Base-by-base conservation (phyloP, 2,329 filamentous ascomycete species). In the Paracamarosporium sp. region DNA sequence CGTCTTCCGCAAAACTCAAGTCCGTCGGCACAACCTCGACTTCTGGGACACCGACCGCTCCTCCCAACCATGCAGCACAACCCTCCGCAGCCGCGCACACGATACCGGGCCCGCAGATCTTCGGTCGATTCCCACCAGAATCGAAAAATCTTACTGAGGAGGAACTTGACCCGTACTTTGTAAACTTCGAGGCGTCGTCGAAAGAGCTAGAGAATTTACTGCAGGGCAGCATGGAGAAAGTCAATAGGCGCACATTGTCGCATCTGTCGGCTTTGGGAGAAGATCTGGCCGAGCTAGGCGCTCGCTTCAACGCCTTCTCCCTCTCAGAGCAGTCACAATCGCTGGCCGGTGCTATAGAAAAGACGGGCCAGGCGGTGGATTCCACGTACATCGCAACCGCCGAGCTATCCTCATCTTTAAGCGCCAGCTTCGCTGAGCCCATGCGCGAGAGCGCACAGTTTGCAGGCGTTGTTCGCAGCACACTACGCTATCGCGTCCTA, bases 371-470 rank as follows among this genome's bases (percentile, higher is more conserved):
- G 78, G 95, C 95, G 2, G 92, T 94, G 8, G 95, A 99, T 74
- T 91, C 92, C 9, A 97, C 95, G 0, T 99, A 98, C 74, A 93
- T 99, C 63, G 93, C 92, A 9, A 98, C 94, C 0, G 92, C 96
- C 69, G 95, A 99, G 73, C 82, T 99, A 3, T 93, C 93, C 0
- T 88, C 88, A 1, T 90, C 90, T 0, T 81, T 99, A n/a, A 93
- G 93, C 20, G 93, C 94, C 31, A 95, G 88, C 64, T 99, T 99
- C 72, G 93, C 96, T 0, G 96, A 99, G 72, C 95, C 95, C 0
- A 97, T 99, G 92, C 87, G 96, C 54, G 95, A 99, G 79, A 96
- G 93, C 69, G 93, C 95, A 12, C 95, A 99, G 72, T 99, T 99
- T 75, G 95, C 95, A 0, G 92, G 95, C 11, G 92, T 99, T 1